These are phyloP conservation scores for Solanum chiquidenum DNA, from an alignment of 257 asterid genomes.

Conservation along the genomic window DNA sequence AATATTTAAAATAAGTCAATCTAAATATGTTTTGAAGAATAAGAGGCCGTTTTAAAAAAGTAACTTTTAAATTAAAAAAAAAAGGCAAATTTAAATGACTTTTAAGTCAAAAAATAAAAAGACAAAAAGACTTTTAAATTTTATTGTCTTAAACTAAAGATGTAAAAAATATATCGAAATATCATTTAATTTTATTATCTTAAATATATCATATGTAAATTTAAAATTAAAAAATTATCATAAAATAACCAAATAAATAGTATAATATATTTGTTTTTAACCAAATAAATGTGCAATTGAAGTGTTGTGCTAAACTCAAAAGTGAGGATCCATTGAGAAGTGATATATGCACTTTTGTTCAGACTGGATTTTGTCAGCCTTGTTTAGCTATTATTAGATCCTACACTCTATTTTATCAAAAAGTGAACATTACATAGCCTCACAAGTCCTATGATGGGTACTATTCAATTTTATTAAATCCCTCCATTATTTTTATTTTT, in stretches of 20 bases:
- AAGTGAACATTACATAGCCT: neutral
- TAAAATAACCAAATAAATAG: too few relatives aligned
- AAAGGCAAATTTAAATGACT: too few relatives aligned
- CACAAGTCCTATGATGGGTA: conserved; percentile 43
- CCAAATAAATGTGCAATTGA: neutral
- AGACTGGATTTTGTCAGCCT: neutral
- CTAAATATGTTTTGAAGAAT: neutral
- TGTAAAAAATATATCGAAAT: too few relatives aligned
- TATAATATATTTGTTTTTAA: too few relatives aligned
- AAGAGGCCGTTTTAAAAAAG: too few relatives aligned
- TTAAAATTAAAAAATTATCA: too few relatives aligned
- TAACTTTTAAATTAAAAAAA: neutral
- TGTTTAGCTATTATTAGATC: neutral
- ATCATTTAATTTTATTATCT: too few relatives aligned
- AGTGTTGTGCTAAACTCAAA: neutral
- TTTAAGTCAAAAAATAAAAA: too few relatives aligned
- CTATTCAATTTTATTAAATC: neutral
- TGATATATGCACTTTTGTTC: neutral
- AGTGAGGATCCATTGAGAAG: neutral
- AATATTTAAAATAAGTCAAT: neutral
- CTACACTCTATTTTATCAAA: neutral
- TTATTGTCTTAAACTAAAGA: too few relatives aligned
- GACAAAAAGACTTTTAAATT: too few relatives aligned
- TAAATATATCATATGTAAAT: too few relatives aligned
- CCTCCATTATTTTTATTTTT: too few relatives aligned